Evolutionary conservation across 2,329 filamentous ascomycete species (phyloP).

Genomic region (Trichoderma sp.): DNA sequence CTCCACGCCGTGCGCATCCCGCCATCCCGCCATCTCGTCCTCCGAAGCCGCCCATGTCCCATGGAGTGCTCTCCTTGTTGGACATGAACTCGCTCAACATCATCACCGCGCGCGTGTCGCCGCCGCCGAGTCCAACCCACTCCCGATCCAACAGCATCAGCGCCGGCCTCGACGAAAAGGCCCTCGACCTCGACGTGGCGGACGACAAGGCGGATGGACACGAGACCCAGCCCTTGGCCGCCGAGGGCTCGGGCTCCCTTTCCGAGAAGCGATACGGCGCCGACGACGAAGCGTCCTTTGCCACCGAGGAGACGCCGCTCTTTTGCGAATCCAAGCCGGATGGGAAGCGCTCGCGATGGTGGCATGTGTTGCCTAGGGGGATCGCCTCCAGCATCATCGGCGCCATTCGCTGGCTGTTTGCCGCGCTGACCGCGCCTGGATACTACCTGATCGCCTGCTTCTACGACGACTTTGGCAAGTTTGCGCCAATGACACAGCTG

Average conservation of each 20-base stretch:
- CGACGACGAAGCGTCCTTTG: slow-evolving; percentile 34
- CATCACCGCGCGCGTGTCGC: slow-evolving; percentile 77
- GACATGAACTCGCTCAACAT: slow-evolving; percentile 98
- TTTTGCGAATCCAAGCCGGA: slow-evolving; percentile 35
- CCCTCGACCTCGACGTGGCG: slow-evolving; percentile 27
- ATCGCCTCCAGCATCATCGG: slow-evolving; percentile 70
- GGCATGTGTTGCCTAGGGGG: slow-evolving; percentile 61
- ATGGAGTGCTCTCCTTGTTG: slow-evolving; percentile 53
- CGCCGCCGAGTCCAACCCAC: slow-evolving; percentile 53
- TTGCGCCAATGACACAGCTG: slow-evolving; percentile 73
- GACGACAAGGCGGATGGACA: slow-evolving; percentile 35
- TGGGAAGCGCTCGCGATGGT: slow-evolving; percentile 42
- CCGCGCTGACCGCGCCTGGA: slow-evolving; percentile 73
- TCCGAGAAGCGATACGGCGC: slow-evolving; percentile 39
- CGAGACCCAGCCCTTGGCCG: slow-evolving; percentile 33
- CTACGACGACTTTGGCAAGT: slow-evolving; percentile 74
- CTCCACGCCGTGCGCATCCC: neutral
- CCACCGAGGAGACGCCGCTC: slow-evolving; percentile 66
- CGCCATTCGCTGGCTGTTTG: slow-evolving; percentile 73
- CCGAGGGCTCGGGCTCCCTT: slow-evolving; percentile 38
- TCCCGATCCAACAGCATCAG: slow-evolving; percentile 60
- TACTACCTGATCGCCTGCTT: slow-evolving; percentile 81
- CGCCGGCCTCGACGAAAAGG: slow-evolving; percentile 45
- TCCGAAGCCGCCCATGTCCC: slow-evolving; percentile 23
- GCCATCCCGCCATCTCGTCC: neutral